Conservation (phyloP, 345 rosid species). For the Sisymbrium irio region DNA sequence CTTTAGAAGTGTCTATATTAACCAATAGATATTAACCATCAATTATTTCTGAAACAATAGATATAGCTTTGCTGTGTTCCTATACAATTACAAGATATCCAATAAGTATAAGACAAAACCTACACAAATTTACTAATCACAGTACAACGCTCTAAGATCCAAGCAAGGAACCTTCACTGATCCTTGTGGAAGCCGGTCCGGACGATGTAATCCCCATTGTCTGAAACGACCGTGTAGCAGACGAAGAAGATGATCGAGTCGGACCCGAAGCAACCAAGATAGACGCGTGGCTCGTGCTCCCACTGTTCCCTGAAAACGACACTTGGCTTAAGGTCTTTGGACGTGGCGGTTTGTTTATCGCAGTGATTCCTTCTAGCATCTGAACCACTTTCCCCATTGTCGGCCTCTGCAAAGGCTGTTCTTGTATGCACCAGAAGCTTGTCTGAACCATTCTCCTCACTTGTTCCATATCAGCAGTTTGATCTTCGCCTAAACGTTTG, state of each 20-base stretch:
- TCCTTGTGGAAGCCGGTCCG: constrained; percentile 35
- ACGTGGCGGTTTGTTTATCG: constrained; percentile 47
- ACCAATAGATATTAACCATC: no score
- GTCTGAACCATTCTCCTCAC: constrained; percentile 47
- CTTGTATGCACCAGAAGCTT: constrained; percentile 66
- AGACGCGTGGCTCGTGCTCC: constrained; percentile 41
- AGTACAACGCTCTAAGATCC: constrained; percentile 17
- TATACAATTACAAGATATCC: constrained; percentile 15
- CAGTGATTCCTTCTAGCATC: constrained; percentile 57
- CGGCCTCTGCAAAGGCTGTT: constrained; percentile 55
- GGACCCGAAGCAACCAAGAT: constrained; percentile 46
- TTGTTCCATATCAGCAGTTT: constrained; percentile 44
- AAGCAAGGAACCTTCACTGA: constrained; percentile 36
- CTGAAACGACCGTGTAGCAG: constrained; percentile 39
- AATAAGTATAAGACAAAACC: constrained; percentile 4
- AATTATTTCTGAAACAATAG: neutral
- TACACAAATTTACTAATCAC: neutral
- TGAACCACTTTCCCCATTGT: constrained; percentile 61
- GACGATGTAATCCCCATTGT: constrained; percentile 43
- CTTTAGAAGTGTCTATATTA: no score
- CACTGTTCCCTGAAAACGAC: constrained; percentile 36
- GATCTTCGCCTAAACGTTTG: constrained; percentile 34
- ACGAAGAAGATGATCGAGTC: constrained; percentile 48
- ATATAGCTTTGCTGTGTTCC: neutral
- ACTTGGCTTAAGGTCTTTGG: constrained; percentile 39